These are phyloP conservation scores for Xylaria nigripes DNA, from an alignment of 495 filamentous ascomycete species.

Conservation along the genomic window DNA sequence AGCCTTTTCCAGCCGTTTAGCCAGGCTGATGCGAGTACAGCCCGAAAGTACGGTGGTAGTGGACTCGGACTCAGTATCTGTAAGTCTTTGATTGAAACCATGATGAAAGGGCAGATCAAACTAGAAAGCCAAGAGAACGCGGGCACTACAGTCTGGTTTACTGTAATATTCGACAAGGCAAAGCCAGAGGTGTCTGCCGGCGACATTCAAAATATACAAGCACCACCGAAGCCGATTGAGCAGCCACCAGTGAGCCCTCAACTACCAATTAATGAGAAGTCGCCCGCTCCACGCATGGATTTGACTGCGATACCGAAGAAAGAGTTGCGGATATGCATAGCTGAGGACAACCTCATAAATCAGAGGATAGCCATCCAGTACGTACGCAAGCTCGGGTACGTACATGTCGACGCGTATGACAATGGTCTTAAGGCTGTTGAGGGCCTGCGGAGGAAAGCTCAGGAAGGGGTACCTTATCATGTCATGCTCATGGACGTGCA, in stretches of 20 bases:
- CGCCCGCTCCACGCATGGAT: slow-evolving; percentile 49
- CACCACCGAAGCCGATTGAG: slow-evolving; percentile 21
- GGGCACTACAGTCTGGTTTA: slow-evolving; percentile 83
- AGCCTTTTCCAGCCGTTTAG: slow-evolving; percentile 88
- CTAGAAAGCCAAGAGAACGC: slow-evolving; percentile 66
- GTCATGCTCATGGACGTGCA: slow-evolving; percentile 92
- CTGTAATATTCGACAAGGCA: slow-evolving; percentile 72
- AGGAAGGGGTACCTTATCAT: slow-evolving; percentile 61
- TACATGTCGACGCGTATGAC: slow-evolving; percentile 68
- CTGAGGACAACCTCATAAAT: slow-evolving; percentile 88
- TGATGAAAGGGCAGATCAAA: slow-evolving; percentile 75
- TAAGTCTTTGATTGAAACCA: slow-evolving; percentile 88
- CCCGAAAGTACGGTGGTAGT: slow-evolving; percentile 81
- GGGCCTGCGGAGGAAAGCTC: slow-evolving; percentile 62
- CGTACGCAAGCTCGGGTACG: slow-evolving; percentile 72
- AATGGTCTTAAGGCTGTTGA: slow-evolving; percentile 83
- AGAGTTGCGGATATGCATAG: slow-evolving; percentile 76
- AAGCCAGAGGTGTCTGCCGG: slow-evolving; percentile 43
- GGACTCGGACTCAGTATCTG: slow-evolving; percentile 88
- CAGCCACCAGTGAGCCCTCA: slow-evolving; percentile 32
- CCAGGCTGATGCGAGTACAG: slow-evolving; percentile 80
- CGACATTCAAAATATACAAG: slow-evolving; percentile 31
- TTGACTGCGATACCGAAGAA: slow-evolving; percentile 61
- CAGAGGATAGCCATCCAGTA: slow-evolving; percentile 88
- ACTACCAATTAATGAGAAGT: slow-evolving; percentile 30